A percentile compares a stretch with the other conserved stretches of the same genome.
phyloP scores from a whole-genome alignment of 805 yeast species.

The Zygoascus ofunaensis region DNA sequence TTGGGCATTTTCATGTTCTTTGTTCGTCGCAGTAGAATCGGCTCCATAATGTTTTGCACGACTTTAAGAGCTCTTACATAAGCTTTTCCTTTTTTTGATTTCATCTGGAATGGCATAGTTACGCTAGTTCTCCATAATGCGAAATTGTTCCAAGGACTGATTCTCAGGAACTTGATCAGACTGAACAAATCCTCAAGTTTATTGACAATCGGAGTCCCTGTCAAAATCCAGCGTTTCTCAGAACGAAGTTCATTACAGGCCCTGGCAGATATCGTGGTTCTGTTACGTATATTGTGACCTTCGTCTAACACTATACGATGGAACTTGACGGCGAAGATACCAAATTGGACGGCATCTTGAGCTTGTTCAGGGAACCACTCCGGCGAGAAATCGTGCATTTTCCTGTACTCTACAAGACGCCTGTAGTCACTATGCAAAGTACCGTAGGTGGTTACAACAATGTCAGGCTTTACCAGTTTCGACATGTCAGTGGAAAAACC shows the following conservation, averaged over 20 bases:
- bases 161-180: constrained; percentile 56
- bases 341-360: constrained; percentile 26
- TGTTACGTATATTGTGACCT: constrained; percentile 80
- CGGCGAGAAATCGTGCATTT: neutral
- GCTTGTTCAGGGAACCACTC: constrained; percentile 9
- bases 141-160: constrained; percentile 87
- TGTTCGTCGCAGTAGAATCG: constrained; percentile 74
- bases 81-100: constrained; percentile 27
- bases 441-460: constrained; percentile 80
- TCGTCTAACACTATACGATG: constrained; percentile 78
- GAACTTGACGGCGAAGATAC: constrained; percentile 64
- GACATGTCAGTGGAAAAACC: constrained; percentile 35
- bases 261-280: constrained; percentile 68
- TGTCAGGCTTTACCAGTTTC: constrained; percentile 48
- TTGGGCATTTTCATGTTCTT: constrained; percentile 68
- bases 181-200: constrained; percentile 80
- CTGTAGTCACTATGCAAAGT: constrained; percentile 72
- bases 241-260: constrained; percentile 62
- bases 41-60: constrained; percentile 78
- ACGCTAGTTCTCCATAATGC: constrained; percentile 83
- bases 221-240: constrained; percentile 69
- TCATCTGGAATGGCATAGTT: constrained; percentile 72
- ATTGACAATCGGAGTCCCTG: constrained; percentile 91
- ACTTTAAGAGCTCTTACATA: constrained; percentile 67
- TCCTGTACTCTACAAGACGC: constrained; percentile 26